Percentiles rank a stretch among this genome's conserved stretches.
Evolutionary conservation across 306 rosid genomes (phyloP).

Genomic region (Argentina anserina): DNA sequence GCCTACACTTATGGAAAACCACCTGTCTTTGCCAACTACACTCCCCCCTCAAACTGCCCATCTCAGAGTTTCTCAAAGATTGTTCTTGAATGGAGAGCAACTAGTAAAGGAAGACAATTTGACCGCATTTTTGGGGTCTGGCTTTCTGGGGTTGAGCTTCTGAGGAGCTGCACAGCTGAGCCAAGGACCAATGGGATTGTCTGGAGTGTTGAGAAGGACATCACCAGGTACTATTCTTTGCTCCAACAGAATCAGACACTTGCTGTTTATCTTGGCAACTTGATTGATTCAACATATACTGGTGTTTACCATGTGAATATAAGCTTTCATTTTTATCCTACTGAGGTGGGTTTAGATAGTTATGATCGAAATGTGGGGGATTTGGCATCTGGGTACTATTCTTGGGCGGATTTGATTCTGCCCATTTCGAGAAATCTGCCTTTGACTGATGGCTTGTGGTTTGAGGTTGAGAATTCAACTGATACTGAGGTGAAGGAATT

Average conservation of each 20-base stretch:
- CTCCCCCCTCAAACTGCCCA: conserved; percentile 61
- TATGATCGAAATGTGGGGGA: conserved; percentile 9
- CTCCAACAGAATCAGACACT: conserved; percentile 55
- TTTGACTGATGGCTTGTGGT: conserved; percentile 81
- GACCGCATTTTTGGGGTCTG: conserved; percentile 92
- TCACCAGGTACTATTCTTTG: conserved; percentile 72
- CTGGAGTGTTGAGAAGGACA: conserved; percentile 82
- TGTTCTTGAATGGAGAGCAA: conserved; percentile 76
- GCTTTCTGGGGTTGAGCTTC: conserved; percentile 85
- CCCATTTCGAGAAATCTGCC: conserved; percentile 72
- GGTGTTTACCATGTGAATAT: conserved; percentile 83
- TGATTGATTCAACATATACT: conserved; percentile 60
- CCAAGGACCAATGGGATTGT: conserved; percentile 68
- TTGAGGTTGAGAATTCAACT: conserved; percentile 47
- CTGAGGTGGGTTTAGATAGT: not conserved
- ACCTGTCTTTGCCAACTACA: conserved; percentile 59
- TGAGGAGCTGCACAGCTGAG: conserved; percentile 90
- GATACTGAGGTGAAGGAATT: conserved; percentile 51
- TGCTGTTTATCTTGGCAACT: conserved; percentile 69
- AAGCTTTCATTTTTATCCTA: conserved; percentile 58
- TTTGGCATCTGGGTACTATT: conserved; percentile 31
- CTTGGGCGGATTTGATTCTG: conserved; percentile 72
- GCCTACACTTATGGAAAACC: conserved; percentile 62
- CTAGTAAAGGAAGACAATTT: conserved; percentile 72
- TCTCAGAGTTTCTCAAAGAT: conserved; percentile 45